Base-by-base conservation (phyloP, 2,329 filamentous ascomycete genomes). In the Cyphellophora europaea region DNA sequence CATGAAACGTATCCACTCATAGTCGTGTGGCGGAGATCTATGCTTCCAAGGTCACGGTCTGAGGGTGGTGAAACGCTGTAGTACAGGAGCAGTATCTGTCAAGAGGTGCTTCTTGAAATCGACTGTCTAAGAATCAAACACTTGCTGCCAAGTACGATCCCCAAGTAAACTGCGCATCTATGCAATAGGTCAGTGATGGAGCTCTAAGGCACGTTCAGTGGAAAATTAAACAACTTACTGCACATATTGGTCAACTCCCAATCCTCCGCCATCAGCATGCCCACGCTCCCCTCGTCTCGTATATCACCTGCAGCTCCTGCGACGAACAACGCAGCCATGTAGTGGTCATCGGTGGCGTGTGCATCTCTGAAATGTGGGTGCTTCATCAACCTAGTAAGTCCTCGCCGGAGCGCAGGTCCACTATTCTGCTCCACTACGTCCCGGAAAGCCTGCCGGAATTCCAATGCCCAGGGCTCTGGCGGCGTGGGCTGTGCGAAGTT, bases 281-380 rank as follows among this genome's bases (percentile, higher is more conserved):
- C 66, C 19, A 54, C 43, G 10, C 55, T 50, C 1, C 56, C 59
- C 35, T 59, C 53, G 50, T 74, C 69, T 15, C 66, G 63, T 33
- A 54, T 46, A 19, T 65, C 64, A 2, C 74, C 66, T 18, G 60
- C 61, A 3, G 67, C 58, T 1, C 78, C 77, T 0, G 74, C 72
- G 1, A 77, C 67, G 54, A 81, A 82, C 47, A 75, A 61, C 4
- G 71, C 65, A 0, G 75, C 60, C 71, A 81, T 79, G 43, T 78
- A 82, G 49, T 82, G 77, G 50, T 82, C 78, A 48, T 82, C 77
- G 0, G 77, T 81, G 1, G 65, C 77, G 56, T 82, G 77, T 0
- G 78, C 77, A 45, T 81, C 77, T 11, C 77, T 57, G 48, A 69
- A 82, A 28, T 63, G 59, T 0, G 77, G 76, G 47, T 79, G 72